These are phyloP conservation scores for Fusarium subglutinans DNA, from an alignment of 2,329 filamentous ascomycete species.

Conservation along the genomic window DNA sequence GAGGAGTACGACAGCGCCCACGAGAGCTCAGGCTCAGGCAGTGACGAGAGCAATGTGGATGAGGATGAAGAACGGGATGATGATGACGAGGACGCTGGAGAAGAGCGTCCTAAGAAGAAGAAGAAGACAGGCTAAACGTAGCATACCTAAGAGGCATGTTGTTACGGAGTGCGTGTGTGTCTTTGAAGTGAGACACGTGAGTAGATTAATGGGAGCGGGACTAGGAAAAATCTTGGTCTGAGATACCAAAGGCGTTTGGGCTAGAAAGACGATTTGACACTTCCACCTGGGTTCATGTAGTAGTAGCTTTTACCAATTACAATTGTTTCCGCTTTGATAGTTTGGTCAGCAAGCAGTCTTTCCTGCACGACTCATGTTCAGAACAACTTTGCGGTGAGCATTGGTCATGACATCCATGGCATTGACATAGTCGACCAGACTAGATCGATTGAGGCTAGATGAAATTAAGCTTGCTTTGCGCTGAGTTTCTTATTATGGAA, in stretches of 20 bases:
- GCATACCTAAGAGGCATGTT: neutral
- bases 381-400: neutral
- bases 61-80: constrained; percentile 56
- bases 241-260: constrained; percentile 43
- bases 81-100: constrained; percentile 53
- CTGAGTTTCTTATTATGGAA: neutral
- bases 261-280: constrained; percentile 40
- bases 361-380: constrained; percentile 6
- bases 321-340: neutral
- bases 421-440: neutral
- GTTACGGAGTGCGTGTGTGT: neutral
- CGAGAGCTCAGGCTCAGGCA: constrained; percentile 81
- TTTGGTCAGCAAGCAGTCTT: neutral
- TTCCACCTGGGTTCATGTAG: constrained; percentile 15
- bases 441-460: constrained; percentile 1
- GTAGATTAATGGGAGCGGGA: constrained; percentile 32
- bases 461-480: neutral
- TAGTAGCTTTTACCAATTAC: constrained; percentile 14
- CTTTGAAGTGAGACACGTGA: neutral
- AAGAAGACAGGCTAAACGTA: constrained; percentile 49
- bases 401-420: constrained; percentile 2
- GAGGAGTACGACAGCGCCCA: constrained; percentile 95
- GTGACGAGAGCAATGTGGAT: constrained; percentile 61
- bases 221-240: constrained; percentile 27
- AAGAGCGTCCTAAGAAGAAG: constrained; percentile 62